Evolutionary conservation across 2,329 filamentous ascomycete genomes (phyloP).

Genomic region (Phyllosticta citrichinensis): DNA sequence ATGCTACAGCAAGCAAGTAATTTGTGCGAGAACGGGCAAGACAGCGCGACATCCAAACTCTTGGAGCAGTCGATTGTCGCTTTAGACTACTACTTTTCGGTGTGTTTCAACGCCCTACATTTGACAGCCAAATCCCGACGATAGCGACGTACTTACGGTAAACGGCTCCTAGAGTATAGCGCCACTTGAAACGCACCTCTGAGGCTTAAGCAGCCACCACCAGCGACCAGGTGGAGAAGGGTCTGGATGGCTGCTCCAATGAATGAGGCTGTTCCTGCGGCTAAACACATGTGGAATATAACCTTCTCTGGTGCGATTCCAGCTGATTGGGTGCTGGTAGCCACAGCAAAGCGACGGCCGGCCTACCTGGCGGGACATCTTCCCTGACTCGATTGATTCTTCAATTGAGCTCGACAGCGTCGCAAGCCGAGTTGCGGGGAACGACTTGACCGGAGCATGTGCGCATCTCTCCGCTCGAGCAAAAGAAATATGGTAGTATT

Average conservation of each 20-base stretch:
- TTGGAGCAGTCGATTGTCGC: neutral
- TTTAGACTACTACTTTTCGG: neutral
- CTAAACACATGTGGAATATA: neutral
- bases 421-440: neutral
- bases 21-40: too few relatives aligned
- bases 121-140: neutral
- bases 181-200: neutral
- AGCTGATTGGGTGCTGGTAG: neutral
- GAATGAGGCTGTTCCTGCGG: neutral
- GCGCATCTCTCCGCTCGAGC: neutral
- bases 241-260: neutral
- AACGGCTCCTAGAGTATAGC: neutral
- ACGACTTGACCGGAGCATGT: neutral
- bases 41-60: too few relatives aligned
- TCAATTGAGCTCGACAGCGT: neutral
- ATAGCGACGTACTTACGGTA: neutral
- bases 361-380: neutral
- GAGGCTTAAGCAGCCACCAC: neutral
- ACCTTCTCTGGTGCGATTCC: neutral
- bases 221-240: neutral
- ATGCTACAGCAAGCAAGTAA: too few relatives aligned
- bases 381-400: neutral
- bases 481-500: neutral
- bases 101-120: neutral
- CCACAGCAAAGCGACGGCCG: neutral